These are phyloP conservation scores for Pachysandra terminalis DNA, from an alignment of 164 flowering plant species.

Conservation along the genomic window DNA sequence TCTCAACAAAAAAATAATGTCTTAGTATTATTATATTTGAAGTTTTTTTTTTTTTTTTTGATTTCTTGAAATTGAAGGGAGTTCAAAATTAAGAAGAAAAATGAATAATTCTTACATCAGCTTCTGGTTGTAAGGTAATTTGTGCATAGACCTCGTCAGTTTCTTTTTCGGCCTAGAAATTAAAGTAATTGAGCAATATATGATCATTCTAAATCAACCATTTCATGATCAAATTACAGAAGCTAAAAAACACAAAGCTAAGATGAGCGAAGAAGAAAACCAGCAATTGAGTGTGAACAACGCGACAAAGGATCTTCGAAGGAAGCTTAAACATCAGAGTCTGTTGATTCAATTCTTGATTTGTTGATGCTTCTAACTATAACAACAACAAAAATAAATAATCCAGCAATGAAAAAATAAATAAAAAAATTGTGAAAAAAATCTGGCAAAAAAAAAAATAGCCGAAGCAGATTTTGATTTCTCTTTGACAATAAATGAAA, in stretches of 20 bases:
- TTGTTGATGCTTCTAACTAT: conserved; percentile 74
- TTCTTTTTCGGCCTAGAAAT: conserved; percentile 74
- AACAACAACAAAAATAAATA: conserved; percentile 14
- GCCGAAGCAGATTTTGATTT: not conserved
- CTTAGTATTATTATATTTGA: no score
- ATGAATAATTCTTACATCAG: conserved; percentile 42
- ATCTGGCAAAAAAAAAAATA: not conserved
- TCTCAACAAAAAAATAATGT: not conserved
- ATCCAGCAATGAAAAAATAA: not conserved
- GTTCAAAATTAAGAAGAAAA: not conserved
- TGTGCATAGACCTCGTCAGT: conserved; percentile 88
- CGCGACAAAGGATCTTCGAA: conserved; percentile 75
- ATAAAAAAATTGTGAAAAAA: not conserved
- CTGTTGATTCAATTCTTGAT: conserved; percentile 64
- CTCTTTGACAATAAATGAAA: not conserved
- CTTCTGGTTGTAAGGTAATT: conserved; percentile 64
- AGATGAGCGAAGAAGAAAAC: conserved; percentile 23
- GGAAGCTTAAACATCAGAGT: conserved; percentile 59
- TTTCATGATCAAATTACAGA: not conserved
- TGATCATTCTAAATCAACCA: not conserved
- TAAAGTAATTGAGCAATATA: not conserved
- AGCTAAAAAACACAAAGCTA: not conserved
- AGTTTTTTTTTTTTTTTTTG: no score
- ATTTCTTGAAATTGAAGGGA: not conserved
- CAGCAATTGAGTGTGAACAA: conserved; percentile 49